phyloP scores from a whole-genome alignment of 306 rosid species.

The Mimosa pudica region DNA sequence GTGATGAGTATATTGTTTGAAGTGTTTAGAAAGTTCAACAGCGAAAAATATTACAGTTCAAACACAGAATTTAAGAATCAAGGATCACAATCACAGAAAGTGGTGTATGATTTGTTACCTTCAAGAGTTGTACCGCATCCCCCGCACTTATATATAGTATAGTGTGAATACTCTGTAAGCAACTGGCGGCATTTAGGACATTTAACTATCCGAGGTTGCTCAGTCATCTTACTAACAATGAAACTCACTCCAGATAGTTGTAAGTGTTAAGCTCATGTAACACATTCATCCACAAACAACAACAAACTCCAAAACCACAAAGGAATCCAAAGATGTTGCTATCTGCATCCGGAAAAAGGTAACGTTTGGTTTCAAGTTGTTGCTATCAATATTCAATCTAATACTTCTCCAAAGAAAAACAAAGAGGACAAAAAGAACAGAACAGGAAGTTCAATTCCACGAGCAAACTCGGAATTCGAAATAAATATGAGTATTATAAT shows the following conservation, averaged over 20 bases:
- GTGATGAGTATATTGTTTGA: constrained; percentile 9
- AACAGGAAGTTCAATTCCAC: constrained; percentile 19
- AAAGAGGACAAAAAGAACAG: constrained; percentile 6
- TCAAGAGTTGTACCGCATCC: constrained; percentile 71
- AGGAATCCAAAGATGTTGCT: constrained; percentile 25
- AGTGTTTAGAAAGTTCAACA: constrained; percentile 16
- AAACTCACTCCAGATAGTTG: constrained; percentile 31
- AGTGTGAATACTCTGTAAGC: constrained; percentile 65
- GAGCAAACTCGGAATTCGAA: neutral
- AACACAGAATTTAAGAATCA: neutral
- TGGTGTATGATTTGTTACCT: constrained; percentile 53
- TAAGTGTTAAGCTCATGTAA: constrained; percentile 24
- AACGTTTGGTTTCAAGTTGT: constrained; percentile 24
- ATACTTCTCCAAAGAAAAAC: neutral
- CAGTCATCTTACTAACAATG: constrained; percentile 44
- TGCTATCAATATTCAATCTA: neutral
- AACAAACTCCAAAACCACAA: neutral
- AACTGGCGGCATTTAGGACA: constrained; percentile 75
- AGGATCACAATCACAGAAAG: neutral
- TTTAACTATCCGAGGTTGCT: constrained; percentile 60
- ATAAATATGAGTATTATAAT: neutral
- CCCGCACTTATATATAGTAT: constrained; percentile 76
- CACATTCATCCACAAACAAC: constrained; percentile 1
- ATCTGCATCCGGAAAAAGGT: constrained; percentile 39
- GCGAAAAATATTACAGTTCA: neutral